Conservation (phyloP, 495 filamentous ascomycete species). For the Cryomyces antarcticus region DNA sequence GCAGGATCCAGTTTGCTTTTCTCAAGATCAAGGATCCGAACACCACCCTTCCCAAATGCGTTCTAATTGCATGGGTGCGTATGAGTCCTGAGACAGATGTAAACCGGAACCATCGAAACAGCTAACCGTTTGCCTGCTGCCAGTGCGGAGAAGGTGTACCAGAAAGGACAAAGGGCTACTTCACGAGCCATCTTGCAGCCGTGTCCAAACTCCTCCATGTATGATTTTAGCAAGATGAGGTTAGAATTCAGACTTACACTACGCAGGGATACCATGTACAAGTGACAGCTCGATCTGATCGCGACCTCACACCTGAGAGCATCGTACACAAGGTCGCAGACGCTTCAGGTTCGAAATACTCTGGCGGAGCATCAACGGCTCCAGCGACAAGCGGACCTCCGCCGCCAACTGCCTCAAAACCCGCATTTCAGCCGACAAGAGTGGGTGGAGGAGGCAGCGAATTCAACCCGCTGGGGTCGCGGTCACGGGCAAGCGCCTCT, state of each 20-base stretch:
- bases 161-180: constrained; percentile 93
- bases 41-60: constrained; percentile 73
- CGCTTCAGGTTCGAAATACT: constrained; percentile 89
- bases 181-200: constrained; percentile 76
- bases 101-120: not conserved
- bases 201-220: constrained; percentile 80
- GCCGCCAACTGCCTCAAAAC: constrained; percentile 63
- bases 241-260: constrained; percentile 1
- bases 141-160: constrained; percentile 91
- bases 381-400: constrained; percentile 29
- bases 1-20: constrained; percentile 89
- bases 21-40: constrained; percentile 93
- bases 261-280: constrained; percentile 84
- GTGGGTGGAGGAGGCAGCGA: constrained; percentile 35
- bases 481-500: constrained; percentile 24
- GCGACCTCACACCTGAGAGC: constrained; percentile 63
- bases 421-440: constrained; percentile 68
- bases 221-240: constrained; percentile 11
- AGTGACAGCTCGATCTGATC: constrained; percentile 78
- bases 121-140: constrained; percentile 2
- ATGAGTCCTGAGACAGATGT: not conserved
- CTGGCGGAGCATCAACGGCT: constrained; percentile 30
- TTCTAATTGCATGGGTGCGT: constrained; percentile 69
- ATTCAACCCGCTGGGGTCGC: constrained; percentile 41
- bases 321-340: constrained; percentile 92